Percentiles rank a stretch among this genome's conserved stretches.
Evolutionary conservation across 495 filamentous ascomycete genomes (phyloP).

Genomic region (Penicillium nucicola): DNA sequence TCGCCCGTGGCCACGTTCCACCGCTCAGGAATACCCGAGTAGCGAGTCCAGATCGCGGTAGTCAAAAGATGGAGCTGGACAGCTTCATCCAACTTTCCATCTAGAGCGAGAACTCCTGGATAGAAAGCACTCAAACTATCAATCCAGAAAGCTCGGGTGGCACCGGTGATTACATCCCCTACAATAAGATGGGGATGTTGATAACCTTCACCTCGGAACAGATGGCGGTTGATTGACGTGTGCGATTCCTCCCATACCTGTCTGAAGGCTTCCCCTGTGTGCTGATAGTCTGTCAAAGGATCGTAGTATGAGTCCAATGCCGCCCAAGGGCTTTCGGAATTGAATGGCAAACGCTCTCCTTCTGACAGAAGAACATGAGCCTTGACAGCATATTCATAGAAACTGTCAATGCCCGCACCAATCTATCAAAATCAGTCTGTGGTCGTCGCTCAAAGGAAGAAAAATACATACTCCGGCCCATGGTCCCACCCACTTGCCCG

Average conservation of each 20-base stretch:
- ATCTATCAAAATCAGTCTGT: conserved; percentile 47
- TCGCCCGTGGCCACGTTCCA: conserved; percentile 86
- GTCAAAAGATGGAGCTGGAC: conserved; percentile 83
- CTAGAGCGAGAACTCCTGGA: conserved; percentile 81
- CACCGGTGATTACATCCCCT: conserved; percentile 82
- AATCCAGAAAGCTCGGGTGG: conserved; percentile 81
- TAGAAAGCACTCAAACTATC: conserved; percentile 95
- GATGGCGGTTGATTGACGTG: conserved; percentile 78
- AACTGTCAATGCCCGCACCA: conserved; percentile 93
- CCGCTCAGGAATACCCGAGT: conserved; percentile 85
- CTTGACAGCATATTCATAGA: conserved; percentile 97
- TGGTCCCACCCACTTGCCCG: conserved; percentile 81
- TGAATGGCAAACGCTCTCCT: conserved; percentile 32
- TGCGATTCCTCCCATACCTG: conserved; percentile 84
- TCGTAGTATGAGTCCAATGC: conserved; percentile 44
- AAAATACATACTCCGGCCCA: conserved; percentile 62
- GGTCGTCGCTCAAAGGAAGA: background rate
- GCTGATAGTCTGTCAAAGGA: conserved; percentile 60
- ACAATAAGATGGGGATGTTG: conserved; percentile 91
- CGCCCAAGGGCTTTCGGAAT: conserved; percentile 36
- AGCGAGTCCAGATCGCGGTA: conserved; percentile 91
- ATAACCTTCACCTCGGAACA: conserved; percentile 62
- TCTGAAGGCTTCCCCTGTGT: conserved; percentile 74
- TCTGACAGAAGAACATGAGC: conserved; percentile 85
- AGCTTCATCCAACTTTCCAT: conserved; percentile 87